phyloP scores from a whole-genome alignment of 2,329 filamentous ascomycete genomes.

The Tolypocladium inflatum region DNA sequence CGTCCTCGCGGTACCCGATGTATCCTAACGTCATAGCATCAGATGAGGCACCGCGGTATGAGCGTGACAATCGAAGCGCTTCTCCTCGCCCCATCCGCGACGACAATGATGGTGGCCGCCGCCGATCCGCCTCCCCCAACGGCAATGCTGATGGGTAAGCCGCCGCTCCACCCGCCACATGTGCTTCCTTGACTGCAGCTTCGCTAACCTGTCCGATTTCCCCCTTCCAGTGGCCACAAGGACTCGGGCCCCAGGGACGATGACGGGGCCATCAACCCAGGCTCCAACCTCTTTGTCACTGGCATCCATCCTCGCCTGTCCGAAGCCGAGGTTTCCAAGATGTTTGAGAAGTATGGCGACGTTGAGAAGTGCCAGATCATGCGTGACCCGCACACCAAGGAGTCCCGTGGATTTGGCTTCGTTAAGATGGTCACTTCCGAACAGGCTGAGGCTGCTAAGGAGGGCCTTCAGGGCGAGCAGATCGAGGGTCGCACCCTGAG shows the following conservation, averaged over 20 bases:
- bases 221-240: slow-evolving; percentile 33
- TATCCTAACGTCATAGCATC: not conserved
- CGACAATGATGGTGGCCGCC: slow-evolving; percentile 48
- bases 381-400: slow-evolving; percentile 96
- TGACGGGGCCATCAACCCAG: slow-evolving; percentile 78
- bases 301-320: slow-evolving; percentile 90
- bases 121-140: slow-evolving; percentile 53
- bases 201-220: not conserved
- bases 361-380: slow-evolving; percentile 99
- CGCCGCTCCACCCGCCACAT: not conserved
- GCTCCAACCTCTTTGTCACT: slow-evolving; percentile 97
- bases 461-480: slow-evolving; percentile 87
- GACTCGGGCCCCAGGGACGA: slow-evolving; percentile 39
- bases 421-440: slow-evolving; percentile 97
- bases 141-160: slow-evolving; percentile 30
- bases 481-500: slow-evolving; percentile 93
- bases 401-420: slow-evolving; percentile 97
- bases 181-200: slow-evolving; percentile 5
- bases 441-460: slow-evolving; percentile 92
- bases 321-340: slow-evolving; percentile 82
- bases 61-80: slow-evolving; percentile 56
- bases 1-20: not conserved
- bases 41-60: slow-evolving; percentile 59
- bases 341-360: slow-evolving; percentile 98
- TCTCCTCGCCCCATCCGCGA: slow-evolving; percentile 53